These are phyloP conservation scores for Phytophthora lateralis DNA, from an alignment of 352 stramenopile genomes.

Conservation along the genomic window DNA sequence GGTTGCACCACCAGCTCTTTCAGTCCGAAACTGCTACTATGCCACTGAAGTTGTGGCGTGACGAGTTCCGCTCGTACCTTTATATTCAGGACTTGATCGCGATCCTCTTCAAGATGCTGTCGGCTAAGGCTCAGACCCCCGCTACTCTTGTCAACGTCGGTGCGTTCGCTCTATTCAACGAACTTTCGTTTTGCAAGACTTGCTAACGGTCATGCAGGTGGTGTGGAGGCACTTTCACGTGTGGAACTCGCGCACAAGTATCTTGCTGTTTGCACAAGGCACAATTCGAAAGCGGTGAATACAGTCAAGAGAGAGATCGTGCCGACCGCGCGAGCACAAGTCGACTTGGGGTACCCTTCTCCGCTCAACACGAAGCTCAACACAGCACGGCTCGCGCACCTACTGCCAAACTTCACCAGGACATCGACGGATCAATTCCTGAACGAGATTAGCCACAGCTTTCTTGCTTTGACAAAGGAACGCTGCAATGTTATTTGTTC, in stretches of 20 bases:
- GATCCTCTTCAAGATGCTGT: constrained; percentile 43
- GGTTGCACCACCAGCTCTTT: constrained; percentile 60
- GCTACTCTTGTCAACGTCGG: constrained; percentile 55
- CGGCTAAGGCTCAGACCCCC: neutral
- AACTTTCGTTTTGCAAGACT: neutral
- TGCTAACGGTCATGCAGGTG: constrained; percentile 31
- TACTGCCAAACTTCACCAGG: constrained; percentile 35
- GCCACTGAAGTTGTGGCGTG: constrained; percentile 56
- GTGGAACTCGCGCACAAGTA: constrained; percentile 51
- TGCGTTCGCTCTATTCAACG: constrained; percentile 20
- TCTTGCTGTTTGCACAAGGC: constrained; percentile 22
- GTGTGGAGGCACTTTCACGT: constrained; percentile 49
- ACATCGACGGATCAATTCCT: constrained; percentile 24
- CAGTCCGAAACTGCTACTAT: neutral
- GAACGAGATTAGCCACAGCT: constrained; percentile 35
- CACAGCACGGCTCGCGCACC: constrained; percentile 27
- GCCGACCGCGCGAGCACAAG: constrained; percentile 25
- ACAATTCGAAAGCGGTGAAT: neutral
- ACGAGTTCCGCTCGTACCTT: constrained; percentile 71
- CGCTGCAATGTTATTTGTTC: constrained; percentile 18
- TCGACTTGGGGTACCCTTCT: constrained; percentile 55
- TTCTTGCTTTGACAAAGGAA: constrained; percentile 17
- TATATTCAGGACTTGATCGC: constrained; percentile 55
- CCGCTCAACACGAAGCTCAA: constrained; percentile 53
- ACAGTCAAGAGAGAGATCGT: constrained; percentile 28